A percentile compares a stretch with the other conserved stretches of the same genome.
Evolutionary conservation across 805 yeast species (phyloP).

Genomic region (Hemisphaericaspora nanyangensis): DNA sequence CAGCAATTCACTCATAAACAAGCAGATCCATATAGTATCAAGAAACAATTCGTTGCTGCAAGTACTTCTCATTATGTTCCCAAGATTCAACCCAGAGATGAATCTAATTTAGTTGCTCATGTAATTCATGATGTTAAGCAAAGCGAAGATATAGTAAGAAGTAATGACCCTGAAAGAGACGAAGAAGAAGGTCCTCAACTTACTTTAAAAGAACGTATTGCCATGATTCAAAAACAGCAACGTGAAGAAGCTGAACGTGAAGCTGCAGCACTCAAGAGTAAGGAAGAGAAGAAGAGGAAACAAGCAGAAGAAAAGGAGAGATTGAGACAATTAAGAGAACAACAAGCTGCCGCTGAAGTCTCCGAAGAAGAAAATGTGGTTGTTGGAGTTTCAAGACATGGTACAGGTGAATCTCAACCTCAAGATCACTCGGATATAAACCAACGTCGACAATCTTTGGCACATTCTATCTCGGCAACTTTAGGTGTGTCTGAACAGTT

Average conservation of each 20-base stretch:
- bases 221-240: constrained; percentile 75
- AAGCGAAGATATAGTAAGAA: constrained; percentile 21
- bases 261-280: constrained; percentile 52
- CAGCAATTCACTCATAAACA: constrained; percentile 24
- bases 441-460: constrained; percentile 5
- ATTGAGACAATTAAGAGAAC: constrained; percentile 16
- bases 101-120: constrained; percentile 27
- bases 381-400: constrained; percentile 4
- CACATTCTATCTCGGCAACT: not conserved
- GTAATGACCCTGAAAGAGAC: constrained; percentile 20
- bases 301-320: constrained; percentile 27
- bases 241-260: constrained; percentile 74
- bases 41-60: constrained; percentile 52
- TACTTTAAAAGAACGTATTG: constrained; percentile 84
- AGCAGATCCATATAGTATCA: constrained; percentile 45
- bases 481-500: not conserved
- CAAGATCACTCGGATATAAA: constrained; percentile 1
- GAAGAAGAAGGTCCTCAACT: constrained; percentile 65
- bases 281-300: constrained; percentile 48
- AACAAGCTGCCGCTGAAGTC: constrained; percentile 8
- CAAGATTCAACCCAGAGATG: constrained; percentile 38
- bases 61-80: constrained; percentile 62
- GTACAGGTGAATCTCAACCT: constrained; percentile 7
- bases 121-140: constrained; percentile 22
- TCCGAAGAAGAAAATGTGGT: constrained; percentile 5